These are phyloP conservation scores for Pseudogymnoascus sp. DNA, from an alignment of 2,329 filamentous ascomycete genomes.

Conservation along the genomic window DNA sequence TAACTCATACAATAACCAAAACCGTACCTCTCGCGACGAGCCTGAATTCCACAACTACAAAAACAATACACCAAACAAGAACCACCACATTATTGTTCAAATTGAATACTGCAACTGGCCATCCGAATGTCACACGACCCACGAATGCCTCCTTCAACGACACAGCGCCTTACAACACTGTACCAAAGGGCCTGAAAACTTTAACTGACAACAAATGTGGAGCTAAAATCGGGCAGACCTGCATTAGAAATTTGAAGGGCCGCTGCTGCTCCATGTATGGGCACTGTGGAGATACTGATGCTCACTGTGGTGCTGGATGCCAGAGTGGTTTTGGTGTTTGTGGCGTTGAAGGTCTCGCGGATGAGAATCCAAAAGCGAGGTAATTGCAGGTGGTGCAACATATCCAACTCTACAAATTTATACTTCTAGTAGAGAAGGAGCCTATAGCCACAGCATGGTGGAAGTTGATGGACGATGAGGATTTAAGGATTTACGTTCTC, in stretches of 20 bases:
- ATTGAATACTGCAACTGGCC: not conserved
- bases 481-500: not conserved
- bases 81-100: not conserved
- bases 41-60: not conserved
- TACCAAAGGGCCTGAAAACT: not conserved
- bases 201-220: not conserved
- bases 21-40: not conserved
- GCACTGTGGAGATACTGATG: constrained; percentile 31
- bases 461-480: not conserved
- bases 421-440: not conserved
- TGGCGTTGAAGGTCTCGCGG: not conserved
- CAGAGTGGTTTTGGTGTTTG: constrained; percentile 31
- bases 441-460: not conserved
- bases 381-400: no score
- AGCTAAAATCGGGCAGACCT: not conserved
- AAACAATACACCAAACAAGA: not conserved
- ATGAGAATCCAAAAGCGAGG: not conserved
- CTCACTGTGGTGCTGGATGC: constrained; percentile 32
- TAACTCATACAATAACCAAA: not conserved
- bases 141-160: not conserved
- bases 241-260: not conserved
- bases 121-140: not conserved
- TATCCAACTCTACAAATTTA: no score
- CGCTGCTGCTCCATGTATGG: constrained; percentile 35
- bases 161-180: not conserved